Conservation (phyloP, 768 basidiomycete genomes). For the Leccinum olivaceopallidum region DNA sequence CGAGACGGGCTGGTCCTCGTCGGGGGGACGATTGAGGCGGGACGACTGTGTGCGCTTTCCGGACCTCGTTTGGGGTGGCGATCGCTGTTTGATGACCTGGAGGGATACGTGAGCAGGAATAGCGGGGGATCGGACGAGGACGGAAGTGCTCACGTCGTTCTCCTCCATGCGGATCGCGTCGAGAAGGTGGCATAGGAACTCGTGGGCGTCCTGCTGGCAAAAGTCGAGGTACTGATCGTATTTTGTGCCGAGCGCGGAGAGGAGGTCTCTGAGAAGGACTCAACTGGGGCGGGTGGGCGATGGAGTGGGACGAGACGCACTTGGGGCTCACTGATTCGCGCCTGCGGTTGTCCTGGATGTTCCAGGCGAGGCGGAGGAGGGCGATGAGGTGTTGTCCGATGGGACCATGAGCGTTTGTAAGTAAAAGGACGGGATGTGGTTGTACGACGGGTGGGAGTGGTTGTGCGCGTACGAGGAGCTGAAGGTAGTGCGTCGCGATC, state of each 20-base stretch:
- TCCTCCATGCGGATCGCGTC: slow-evolving; percentile 97
- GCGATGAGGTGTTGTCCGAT: slow-evolving; percentile 55
- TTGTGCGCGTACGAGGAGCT: slow-evolving; percentile 56
- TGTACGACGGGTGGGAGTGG: slow-evolving; percentile 47
- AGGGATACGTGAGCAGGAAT: neutral
- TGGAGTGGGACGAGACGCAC: slow-evolving; percentile 41
- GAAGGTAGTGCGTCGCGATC: slow-evolving; percentile 63
- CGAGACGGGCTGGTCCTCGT: slow-evolving; percentile 54
- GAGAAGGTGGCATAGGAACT: slow-evolving; percentile 84
- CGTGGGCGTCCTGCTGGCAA: slow-evolving; percentile 95
- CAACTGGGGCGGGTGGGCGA: neutral
- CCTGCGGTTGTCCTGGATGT: slow-evolving; percentile 49
- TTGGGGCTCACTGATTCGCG: slow-evolving; percentile 64
- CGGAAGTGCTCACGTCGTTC: slow-evolving; percentile 59
- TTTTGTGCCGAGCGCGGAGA: slow-evolving; percentile 73
- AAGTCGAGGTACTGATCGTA: slow-evolving; percentile 96
- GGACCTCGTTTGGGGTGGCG: slow-evolving; percentile 44
- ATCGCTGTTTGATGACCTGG: slow-evolving; percentile 77
- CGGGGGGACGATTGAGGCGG: neutral
- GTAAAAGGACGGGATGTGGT: slow-evolving; percentile 43
- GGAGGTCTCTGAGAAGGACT: slow-evolving; percentile 47
- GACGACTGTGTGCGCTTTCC: slow-evolving; percentile 19
- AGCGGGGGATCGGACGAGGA: neutral
- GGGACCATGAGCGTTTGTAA: slow-evolving; percentile 66
- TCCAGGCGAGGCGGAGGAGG: slow-evolving; percentile 65